Evolutionary conservation across 2,329 filamentous ascomycete species (phyloP).

Genomic region (Endocalyx cinctus): DNA sequence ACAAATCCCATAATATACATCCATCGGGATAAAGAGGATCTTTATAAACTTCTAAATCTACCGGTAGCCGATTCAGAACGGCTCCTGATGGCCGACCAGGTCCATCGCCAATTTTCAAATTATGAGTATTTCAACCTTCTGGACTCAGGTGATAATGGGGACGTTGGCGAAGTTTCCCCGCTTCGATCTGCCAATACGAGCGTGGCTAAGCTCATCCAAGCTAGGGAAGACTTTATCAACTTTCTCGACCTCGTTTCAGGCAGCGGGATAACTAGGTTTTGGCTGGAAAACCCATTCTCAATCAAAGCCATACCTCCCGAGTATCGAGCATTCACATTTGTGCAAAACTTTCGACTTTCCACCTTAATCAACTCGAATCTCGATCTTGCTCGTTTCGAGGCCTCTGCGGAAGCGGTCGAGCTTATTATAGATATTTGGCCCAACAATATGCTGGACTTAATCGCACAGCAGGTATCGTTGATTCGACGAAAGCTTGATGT

Average conservation of each 20-base stretch:
- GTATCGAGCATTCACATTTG: slow-evolving; percentile 54
- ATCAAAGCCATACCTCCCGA: slow-evolving; percentile 55
- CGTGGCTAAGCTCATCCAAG: slow-evolving; percentile 53
- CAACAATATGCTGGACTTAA: slow-evolving; percentile 40
- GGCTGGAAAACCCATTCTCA: slow-evolving; percentile 56
- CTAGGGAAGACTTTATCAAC: slow-evolving; percentile 55
- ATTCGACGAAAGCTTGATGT: slow-evolving; percentile 52
- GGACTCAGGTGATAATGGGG: slow-evolving; percentile 33
- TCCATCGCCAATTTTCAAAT: slow-evolving; percentile 61
- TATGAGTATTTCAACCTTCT: slow-evolving; percentile 69
- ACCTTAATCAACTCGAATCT: slow-evolving; percentile 48
- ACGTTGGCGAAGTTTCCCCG: slow-evolving; percentile 24
- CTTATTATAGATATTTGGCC: slow-evolving; percentile 56
- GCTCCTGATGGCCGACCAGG: slow-evolving; percentile 49
- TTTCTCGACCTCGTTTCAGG: slow-evolving; percentile 57
- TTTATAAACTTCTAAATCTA: slow-evolving; percentile 52
- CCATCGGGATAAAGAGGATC: slow-evolving; percentile 59
- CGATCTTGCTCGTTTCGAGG: slow-evolving; percentile 50
- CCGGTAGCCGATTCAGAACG: slow-evolving; percentile 45
- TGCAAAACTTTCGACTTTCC: slow-evolving; percentile 57
- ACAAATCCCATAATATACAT: slow-evolving; percentile 68
- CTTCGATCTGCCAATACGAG: slow-evolving; percentile 42
- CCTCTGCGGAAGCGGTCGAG: slow-evolving; percentile 55
- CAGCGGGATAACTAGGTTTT: slow-evolving; percentile 44
- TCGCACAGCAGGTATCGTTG: slow-evolving; percentile 52